Evolutionary conservation across 1,284 basidiomycete genomes (phyloP), one percentile per base, ranked within the genome.

Genomic region (Heimioporus punctisporus): DNA sequence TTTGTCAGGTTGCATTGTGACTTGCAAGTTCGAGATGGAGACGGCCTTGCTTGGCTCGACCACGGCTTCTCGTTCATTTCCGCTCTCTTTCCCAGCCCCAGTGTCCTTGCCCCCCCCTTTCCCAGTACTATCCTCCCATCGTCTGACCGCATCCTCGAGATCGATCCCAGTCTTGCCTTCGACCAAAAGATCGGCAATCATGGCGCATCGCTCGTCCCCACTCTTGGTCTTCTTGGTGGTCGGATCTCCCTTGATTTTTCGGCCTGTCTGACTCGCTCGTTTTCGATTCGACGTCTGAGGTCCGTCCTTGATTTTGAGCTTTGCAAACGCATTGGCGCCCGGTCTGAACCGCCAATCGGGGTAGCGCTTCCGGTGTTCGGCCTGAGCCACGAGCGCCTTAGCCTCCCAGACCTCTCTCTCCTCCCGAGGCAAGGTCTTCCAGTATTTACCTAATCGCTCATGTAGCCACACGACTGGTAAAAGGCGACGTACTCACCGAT

Each of bases 261-360:
- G 73, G 61, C 66, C 65, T 27, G 68, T 55, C 53, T 73, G 64
- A 64, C 66, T 47, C 39, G 76, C 21, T 76, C 76, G 44, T 73
- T 77, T 72, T 74, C 78, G 61, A 50, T 62, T 70, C 21, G 57
- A 40, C 24, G 55, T 31, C 49, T 58, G 60, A 27, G 63, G 60
- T 17, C 65, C 66, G 49, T 74, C 72, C 43, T 75, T 74, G 50
- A 75, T 64, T 57, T 79, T 79, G 31, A 77, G 70, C 60, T 85
- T 84, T 12, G 77, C 76, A 41, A 79, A 73, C 30, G 79, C 78
- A 58, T 85, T 83, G 37, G 82, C 75, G 25, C 78, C 78, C 17
- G 86, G 88, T 43, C 84, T 78, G 71, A 90, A 91, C 45, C 88
- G 76, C 86, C 88, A 91, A 68, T 89, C 84, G 1, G 88, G 88